Percentiles rank a stretch among this genome's conserved stretches.
These are phyloP conservation scores for Chlorociboria aeruginascens DNA, from an alignment of 495 filamentous ascomycete genomes.

Conservation along the genomic window DNA sequence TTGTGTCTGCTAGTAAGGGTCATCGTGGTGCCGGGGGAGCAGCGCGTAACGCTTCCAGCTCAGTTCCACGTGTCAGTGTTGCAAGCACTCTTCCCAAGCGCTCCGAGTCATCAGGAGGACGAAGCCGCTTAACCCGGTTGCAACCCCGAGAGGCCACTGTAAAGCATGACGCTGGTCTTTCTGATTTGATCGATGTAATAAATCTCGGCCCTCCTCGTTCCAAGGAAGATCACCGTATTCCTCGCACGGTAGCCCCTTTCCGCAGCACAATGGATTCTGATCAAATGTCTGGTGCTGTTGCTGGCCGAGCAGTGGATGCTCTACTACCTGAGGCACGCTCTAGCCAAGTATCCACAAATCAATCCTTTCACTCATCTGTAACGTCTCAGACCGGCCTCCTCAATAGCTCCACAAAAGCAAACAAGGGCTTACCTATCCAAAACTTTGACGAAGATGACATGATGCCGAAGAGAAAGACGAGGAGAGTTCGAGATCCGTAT, in stretches of 20 bases:
- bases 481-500: conserved; percentile 78
- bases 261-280: conserved; percentile 78
- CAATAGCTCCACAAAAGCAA: conserved; percentile 15
- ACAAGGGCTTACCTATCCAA: conserved; percentile 4
- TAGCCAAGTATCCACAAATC: conserved; percentile 23
- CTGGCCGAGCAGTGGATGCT: conserved; percentile 38
- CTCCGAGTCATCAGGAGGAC: conserved; percentile 16
- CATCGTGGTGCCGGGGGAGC: conserved; percentile 12
- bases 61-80: conserved; percentile 3
- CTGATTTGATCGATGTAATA: conserved; percentile 90
- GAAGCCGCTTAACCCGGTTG: conserved; percentile 42
- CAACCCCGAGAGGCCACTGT: conserved; percentile 63
- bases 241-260: conserved; percentile 77
- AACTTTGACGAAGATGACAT: conserved; percentile 31
- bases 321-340: conserved; percentile 24
- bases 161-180: conserved; percentile 50
- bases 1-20: neutral
- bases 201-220: conserved; percentile 59
- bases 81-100: conserved; percentile 1
- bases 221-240: conserved; percentile 50
- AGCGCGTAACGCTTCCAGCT: conserved; percentile 11
- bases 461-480: conserved; percentile 55
- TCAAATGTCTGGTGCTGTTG: conserved; percentile 44
- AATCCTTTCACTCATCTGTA: conserved; percentile 36
- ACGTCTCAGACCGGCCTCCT: conserved; percentile 40